Evolutionary conservation across 306 rosid species (phyloP), one percentile per base, ranked within the genome.

Genomic region (Cotoneaster glaucophyllus): DNA sequence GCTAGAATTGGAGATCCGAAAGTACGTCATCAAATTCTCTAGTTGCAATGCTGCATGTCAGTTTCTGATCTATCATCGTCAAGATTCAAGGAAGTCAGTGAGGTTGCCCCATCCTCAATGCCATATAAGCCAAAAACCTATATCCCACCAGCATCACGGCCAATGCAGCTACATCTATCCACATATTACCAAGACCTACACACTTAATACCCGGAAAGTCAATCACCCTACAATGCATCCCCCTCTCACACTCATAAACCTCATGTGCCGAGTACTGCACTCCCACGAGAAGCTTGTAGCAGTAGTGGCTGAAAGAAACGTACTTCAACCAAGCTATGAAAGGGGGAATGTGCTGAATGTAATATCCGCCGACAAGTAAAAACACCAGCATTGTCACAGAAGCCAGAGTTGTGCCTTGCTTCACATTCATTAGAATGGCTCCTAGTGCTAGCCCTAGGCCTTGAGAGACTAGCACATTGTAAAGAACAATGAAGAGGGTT

Each of bases 361-460:
- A 93, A 88, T 93, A 93, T 26, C 98, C 98, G 18, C 93, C 98
- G 50, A 82, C 92, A n/a, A 93, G 77, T 31, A 93, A 85, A 80
- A 93, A 93, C 32, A 87, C 90, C 57, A 91, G 81, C 97, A 88
- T 93, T 54, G 88, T 85, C 79, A 91, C 97, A 15, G 96, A 88
- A 32, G 96, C 88, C 28, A 93, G 82, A n/a, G 97, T 91, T 39
- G 98, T 91, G 31, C 96, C 97, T 50, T 88, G 93, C 71, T 93
- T 93, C 52, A 88, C 91, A 73, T 93, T 90, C 98, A 93, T 90
- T 65, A 93, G 81, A 61, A 91, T 86, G 12, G 98, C 98, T 2
- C 98, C 98, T 21, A 93, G 90, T 62, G 98, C 98, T 37, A 93
- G 87, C 70, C 97, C 97, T 57, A 93, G 81, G 67, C 98, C 97